Base-by-base conservation (phyloP, 306 rosid species). In the Vigna nakashimae region DNA sequence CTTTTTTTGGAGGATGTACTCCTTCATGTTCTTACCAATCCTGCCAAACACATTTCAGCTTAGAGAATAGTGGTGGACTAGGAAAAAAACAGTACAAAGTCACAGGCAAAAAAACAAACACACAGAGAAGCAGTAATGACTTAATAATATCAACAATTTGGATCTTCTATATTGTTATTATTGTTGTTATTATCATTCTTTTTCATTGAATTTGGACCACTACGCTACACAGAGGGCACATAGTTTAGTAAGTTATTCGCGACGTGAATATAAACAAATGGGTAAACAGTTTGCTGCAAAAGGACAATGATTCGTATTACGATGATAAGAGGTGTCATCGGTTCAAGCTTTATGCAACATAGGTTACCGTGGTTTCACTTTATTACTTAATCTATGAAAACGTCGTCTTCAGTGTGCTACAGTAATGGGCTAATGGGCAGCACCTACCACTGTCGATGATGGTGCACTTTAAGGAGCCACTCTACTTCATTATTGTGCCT, bases 1-100 rank as follows among this genome's bases (percentile, higher is more conserved):
- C 43, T 46, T 32, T 48, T 26, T 53, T 6, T 26, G 51, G 12
- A 32, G 71, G 16, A 36, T 13, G 15, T 42, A 42, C 53, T 14
- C 7, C 32, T 68, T 38, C 49, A 30, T 40, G 40, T 46, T 57
- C 62, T 45, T 32, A 30, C 50, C 59, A 14, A 30, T 68, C 60
- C 69, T 17, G 63, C 63, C 76, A 69, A 58, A 30, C 40, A 58
- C 14, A 49, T 46, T 77, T 32, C 66, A 32, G 26, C 62, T 18
- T 14, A 36, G 13, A 20, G 24, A 52, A 67, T 9, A 32, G 34
- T 11, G 52, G 13, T 14, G 18, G 38, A 69, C 46, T 11, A 18
- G 24, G 65, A 4, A 5, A 57, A 64, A 63, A 32, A 65, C 56
- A 78, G 40, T 38, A 46, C 40, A 43, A 68, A 68, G 69, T 30